These are phyloP conservation scores for Scalesia atractyloides DNA, from an alignment of 129 eudicot genomes.

Conservation along the genomic window DNA sequence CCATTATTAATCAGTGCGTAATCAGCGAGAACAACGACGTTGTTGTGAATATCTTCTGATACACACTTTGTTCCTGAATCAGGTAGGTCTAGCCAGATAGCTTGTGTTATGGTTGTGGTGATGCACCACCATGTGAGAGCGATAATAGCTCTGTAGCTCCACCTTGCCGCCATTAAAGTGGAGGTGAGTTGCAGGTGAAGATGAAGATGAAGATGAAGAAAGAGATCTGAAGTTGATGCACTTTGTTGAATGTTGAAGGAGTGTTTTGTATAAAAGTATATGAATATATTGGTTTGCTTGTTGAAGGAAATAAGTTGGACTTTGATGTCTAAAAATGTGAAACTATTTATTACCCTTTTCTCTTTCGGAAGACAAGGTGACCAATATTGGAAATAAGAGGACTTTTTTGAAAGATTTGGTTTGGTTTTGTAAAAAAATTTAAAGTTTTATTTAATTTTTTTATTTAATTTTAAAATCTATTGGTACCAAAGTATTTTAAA, in stretches of 20 bases:
- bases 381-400: no score
- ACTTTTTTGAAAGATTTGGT: no score
- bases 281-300: neutral
- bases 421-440: no score
- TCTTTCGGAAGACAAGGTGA: neutral
- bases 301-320: neutral
- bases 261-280: neutral
- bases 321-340: neutral
- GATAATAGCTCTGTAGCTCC: constrained; percentile 19
- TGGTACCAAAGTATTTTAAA: no score
- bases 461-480: no score
- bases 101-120: constrained; percentile 18
- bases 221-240: constrained; percentile 14
- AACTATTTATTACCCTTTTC: neutral
- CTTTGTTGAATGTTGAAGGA: neutral
- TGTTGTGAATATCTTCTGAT: constrained; percentile 61
- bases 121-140: constrained; percentile 15
- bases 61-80: constrained; percentile 66
- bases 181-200: neutral
- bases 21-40: constrained; percentile 64
- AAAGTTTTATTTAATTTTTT: no score
- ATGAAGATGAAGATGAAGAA: constrained; percentile 4
- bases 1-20: constrained; percentile 41
- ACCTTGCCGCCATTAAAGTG: constrained; percentile 9
- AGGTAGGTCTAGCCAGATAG: constrained; percentile 56